Evolutionary conservation across 345 rosid species (phyloP).

Genomic region (Noccaea bulbosa): DNA sequence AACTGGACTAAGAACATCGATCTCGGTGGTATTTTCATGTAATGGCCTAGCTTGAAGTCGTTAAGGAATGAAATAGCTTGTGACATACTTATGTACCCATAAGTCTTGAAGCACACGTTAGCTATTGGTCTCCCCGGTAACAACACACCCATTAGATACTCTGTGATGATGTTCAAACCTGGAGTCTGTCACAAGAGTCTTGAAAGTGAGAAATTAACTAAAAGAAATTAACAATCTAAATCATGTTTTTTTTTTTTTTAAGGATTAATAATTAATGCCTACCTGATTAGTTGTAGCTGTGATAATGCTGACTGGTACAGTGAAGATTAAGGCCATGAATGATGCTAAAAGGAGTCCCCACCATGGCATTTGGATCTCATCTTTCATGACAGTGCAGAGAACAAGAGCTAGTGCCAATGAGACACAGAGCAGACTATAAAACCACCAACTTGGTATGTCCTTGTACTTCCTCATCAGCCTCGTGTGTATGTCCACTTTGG

Average conservation of each 20-base stretch:
- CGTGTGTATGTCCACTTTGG: constrained; percentile 61
- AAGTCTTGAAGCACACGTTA: constrained; percentile 62
- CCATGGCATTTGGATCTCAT: constrained; percentile 70
- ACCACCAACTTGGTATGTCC: constrained; percentile 68
- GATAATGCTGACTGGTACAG: constrained; percentile 61
- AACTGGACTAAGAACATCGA: constrained; percentile 61
- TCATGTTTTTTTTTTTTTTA: neutral
- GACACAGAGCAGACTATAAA: constrained; percentile 43
- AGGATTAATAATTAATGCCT: neutral
- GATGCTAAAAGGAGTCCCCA: constrained; percentile 70
- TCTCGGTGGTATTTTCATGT: constrained; percentile 65
- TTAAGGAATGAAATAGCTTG: constrained; percentile 61
- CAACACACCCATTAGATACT: constrained; percentile 61
- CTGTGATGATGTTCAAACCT: constrained; percentile 63
- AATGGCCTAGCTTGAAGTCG: constrained; percentile 67
- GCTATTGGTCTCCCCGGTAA: constrained; percentile 68
- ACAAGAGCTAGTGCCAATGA: constrained; percentile 52
- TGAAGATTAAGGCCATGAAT: constrained; percentile 53
- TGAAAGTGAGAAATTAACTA: constrained; percentile 7
- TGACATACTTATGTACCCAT: constrained; percentile 60
- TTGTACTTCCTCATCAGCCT: constrained; percentile 66
- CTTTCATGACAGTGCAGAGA: constrained; percentile 56
- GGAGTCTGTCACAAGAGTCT: constrained; percentile 45
- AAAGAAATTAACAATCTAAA: neutral
- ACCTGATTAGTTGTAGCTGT: constrained; percentile 68